These are phyloP conservation scores for Nothophytophthora sp. DNA, from an alignment of 352 stramenopile species.

Conservation along the genomic window DNA sequence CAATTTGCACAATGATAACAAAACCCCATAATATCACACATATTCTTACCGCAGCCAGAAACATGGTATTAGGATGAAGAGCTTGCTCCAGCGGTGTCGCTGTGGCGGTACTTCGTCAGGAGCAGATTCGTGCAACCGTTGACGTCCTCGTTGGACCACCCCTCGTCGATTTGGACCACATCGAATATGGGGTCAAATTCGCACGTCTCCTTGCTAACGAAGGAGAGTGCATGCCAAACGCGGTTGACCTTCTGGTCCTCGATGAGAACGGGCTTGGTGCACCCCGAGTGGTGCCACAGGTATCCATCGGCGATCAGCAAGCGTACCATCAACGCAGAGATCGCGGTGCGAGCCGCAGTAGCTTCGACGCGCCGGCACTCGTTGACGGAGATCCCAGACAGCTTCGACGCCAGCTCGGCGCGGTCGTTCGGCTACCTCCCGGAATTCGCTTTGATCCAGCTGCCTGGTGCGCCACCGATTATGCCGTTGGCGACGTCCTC, in stretches of 20 bases:
- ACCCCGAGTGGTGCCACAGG: background rate
- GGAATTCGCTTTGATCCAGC: background rate
- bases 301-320: background rate
- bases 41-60: background rate
- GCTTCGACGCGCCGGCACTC: background rate
- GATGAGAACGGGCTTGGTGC: conserved; percentile 3
- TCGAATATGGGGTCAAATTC: conserved; percentile 7
- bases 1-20: background rate
- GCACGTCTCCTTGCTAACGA: background rate
- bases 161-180: conserved; percentile 8
- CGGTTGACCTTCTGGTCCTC: background rate
- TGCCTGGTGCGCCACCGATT: background rate
- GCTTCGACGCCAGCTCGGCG: background rate
- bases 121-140: background rate
- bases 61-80: conserved; percentile 13
- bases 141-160: conserved; percentile 10
- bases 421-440: background rate
- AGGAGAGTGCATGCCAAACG: background rate
- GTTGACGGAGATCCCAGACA: background rate
- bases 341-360: background rate
- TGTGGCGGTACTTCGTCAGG: background rate
- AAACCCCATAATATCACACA: background rate
- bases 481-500: background rate
- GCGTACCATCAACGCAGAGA: background rate
- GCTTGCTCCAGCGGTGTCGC: conserved; percentile 4